phyloP scores from a whole-genome alignment of 139 green algal species.

The Micractinium conductrix region DNA sequence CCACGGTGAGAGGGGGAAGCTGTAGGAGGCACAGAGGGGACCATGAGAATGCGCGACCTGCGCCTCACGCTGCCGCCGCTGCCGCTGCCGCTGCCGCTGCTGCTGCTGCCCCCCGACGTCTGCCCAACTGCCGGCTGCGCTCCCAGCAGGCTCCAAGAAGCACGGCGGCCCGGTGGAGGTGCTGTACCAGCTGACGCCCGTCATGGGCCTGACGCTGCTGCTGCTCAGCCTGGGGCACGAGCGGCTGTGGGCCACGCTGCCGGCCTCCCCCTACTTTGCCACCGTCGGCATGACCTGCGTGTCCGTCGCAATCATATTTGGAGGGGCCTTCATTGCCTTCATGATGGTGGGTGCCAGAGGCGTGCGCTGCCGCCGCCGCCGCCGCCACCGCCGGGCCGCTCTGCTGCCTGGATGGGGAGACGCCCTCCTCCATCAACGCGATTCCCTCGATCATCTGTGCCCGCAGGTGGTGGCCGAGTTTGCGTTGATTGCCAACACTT shows the following conservation, averaged over 20 bases:
- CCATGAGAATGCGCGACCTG: too few species aligned
- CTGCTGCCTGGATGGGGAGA: too few species aligned
- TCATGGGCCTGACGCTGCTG: conserved; percentile 81
- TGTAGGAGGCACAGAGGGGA: neutral
- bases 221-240: conserved; percentile 74
- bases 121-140: neutral
- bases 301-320: conserved; percentile 60
- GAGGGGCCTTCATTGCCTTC: conserved; percentile 81
- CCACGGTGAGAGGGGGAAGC: conserved; percentile 22
- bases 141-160: neutral
- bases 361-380: too few species aligned
- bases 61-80: too few species aligned
- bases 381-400: too few species aligned
- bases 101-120: neutral
- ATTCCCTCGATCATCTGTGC: neutral
- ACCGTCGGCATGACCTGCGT: conserved; percentile 39
- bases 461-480: conserved; percentile 73
- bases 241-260: conserved; percentile 72
- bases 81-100: neutral
- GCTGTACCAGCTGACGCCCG: conserved; percentile 58
- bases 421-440: too few species aligned
- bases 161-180: conserved; percentile 45
- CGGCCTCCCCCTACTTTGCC: conserved; percentile 78
- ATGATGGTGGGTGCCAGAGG: too few species aligned
- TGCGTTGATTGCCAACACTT: conserved; percentile 85